Base-by-base conservation (phyloP, 768 basidiomycete genomes). In the Kwoniella newhampshirensis region DNA sequence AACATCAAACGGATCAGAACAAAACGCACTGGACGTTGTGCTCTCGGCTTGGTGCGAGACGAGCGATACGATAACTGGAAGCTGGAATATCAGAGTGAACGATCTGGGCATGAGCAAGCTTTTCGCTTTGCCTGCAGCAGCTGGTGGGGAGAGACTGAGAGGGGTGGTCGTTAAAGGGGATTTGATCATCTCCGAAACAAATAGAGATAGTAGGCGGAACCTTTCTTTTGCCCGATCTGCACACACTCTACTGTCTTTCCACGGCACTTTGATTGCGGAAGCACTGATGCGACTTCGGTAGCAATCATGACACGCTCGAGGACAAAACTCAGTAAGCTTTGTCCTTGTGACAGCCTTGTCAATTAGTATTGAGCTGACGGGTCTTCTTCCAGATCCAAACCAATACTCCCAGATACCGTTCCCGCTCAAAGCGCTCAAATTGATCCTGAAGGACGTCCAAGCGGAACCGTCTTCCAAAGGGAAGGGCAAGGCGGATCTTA, bases 261-360 rank as follows among this genome's bases (percentile, higher is more conserved):
- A n/a, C n/a, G n/a, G n/a, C n/a, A n/a, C n/a, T n/a, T n/a, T n/a
- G n/a, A n/a, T n/a, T n/a, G n/a, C n/a, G n/a, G n/a, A n/a, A n/a
- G n/a, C n/a, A n/a, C n/a, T n/a, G n/a, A n/a, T n/a, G n/a, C n/a
- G n/a, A n/a, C n/a, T n/a, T n/a, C n/a, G n/a, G n/a, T n/a, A 94
- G 91, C 91, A 68, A 97, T 98, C 76, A 91, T 97, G 89, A 98
- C 96, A 45, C 85, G 96, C 60, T 94, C 94, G 28, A 82, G 85
- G 68, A 89, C 96, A 48, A 89, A 85, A 79, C 82, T 81, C 63
- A 87, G 93, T 96, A 77, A 75, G 87, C 77, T 57, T 50, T 53
- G 58, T 45, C 43, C 32, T 18, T 52, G 25, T 46, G 8, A 56
- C 49, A 43, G 23, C n/a, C 55, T 61, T 46, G 58, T 46, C 39